Evolutionary conservation across 495 filamentous ascomycete genomes (phyloP).

Genomic region (Ramalina intermedia): DNA sequence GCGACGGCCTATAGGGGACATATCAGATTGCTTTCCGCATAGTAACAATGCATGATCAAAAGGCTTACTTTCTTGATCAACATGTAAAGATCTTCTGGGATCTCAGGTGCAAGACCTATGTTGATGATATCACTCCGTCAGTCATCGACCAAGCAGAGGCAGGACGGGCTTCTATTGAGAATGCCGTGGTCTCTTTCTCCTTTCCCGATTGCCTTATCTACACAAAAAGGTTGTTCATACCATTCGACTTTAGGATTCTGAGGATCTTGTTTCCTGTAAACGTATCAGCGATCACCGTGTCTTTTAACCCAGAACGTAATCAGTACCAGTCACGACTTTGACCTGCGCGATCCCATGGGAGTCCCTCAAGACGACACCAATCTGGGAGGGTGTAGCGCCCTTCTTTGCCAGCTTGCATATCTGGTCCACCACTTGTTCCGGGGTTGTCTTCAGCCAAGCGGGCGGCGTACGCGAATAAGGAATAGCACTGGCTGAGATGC

Average conservation of each 20-base stretch:
- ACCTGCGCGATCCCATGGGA: conserved; percentile 94
- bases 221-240: conserved; percentile 40
- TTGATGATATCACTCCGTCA: conserved; percentile 78
- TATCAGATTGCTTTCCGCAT: not conserved
- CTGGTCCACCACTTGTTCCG: conserved; percentile 86
- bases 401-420: conserved; percentile 97
- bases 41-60: not conserved
- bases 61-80: conserved; percentile 90
- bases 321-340: conserved; percentile 86
- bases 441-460: conserved; percentile 83
- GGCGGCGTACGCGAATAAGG: conserved; percentile 90
- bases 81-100: conserved; percentile 96
- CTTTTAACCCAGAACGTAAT: not conserved
- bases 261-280: conserved; percentile 92
- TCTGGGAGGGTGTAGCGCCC: conserved; percentile 93
- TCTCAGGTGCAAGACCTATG: conserved; percentile 90
- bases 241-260: conserved; percentile 87
- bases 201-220: not conserved
- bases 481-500: conserved; percentile 84
- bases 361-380: conserved; percentile 95
- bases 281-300: not conserved
- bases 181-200: not conserved
- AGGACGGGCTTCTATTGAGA: conserved; percentile 18
- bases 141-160: conserved; percentile 96
- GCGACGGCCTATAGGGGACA: conserved; percentile 56